Conservation (phyloP, 257 asterid genomes). For the Asclepias syriaca region DNA sequence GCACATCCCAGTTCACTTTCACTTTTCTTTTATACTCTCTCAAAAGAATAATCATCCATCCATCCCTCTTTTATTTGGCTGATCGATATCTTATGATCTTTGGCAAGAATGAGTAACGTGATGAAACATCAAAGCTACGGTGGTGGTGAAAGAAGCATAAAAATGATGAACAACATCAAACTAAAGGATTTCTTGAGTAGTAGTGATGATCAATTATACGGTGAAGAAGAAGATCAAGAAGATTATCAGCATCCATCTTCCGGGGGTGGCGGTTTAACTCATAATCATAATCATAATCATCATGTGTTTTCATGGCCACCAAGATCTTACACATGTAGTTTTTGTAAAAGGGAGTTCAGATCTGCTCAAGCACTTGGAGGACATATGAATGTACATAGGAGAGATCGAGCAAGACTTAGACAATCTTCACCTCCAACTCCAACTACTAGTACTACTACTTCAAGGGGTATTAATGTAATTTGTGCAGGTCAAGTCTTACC, state of each 20-base stretch:
- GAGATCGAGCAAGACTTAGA: constrained; percentile 71
- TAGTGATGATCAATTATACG: neutral
- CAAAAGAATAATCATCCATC: neutral
- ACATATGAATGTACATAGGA: constrained; percentile 93
- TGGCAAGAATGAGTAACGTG: constrained; percentile 3
- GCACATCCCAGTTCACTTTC: neutral
- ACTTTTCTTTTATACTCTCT: neutral
- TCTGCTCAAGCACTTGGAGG: constrained; percentile 99
- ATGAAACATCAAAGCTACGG: constrained; percentile 21
- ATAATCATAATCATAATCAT: too few species aligned
- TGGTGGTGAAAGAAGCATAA: constrained; percentile 18
- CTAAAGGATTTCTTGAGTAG: constrained; percentile 30
- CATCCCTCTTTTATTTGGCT: neutral
- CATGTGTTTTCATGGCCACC: constrained; percentile 89
- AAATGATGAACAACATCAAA: constrained; percentile 27
- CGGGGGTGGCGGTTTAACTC: too few species aligned
- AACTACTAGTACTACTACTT: too few species aligned
- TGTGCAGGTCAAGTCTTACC: too few species aligned
- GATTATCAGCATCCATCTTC: constrained; percentile 13
- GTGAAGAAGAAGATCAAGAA: constrained; percentile 17
- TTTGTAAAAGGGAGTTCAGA: constrained; percentile 83
- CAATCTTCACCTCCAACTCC: constrained; percentile 37
- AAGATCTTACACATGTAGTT: constrained; percentile 71
- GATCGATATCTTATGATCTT: too few species aligned
- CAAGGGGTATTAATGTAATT: too few species aligned